phyloP scores from a whole-genome alignment of 768 basidiomycete species.

The Tylopilus felleus region DNA sequence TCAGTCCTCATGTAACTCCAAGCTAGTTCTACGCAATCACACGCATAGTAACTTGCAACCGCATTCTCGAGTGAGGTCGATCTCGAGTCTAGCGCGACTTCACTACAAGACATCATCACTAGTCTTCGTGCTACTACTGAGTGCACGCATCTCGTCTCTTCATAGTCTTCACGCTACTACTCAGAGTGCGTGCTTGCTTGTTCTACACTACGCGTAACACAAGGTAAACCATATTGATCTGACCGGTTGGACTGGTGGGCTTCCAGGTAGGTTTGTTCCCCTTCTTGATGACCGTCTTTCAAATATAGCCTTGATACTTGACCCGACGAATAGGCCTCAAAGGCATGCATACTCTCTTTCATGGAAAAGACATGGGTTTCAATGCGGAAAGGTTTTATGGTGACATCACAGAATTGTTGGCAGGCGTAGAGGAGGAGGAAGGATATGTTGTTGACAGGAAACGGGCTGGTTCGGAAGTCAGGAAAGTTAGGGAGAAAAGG shows the following conservation, averaged over 20 bases:
- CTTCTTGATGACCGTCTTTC: background rate
- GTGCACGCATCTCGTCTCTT: no score
- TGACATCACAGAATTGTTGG: constrained; percentile 74
- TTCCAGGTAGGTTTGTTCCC: constrained; percentile 13
- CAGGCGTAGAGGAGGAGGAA: constrained; percentile 69
- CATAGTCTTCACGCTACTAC: no score
- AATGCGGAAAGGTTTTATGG: constrained; percentile 90
- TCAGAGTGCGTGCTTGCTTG: no score
- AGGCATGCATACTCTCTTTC: constrained; percentile 87
- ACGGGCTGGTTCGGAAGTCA: constrained; percentile 20
- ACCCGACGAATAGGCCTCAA: constrained; percentile 38
- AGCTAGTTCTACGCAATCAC: no score
- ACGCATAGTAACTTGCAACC: no score
- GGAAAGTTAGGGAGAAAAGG: constrained; percentile 13
- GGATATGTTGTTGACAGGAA: constrained; percentile 22
- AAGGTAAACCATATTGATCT: constrained; percentile 91
- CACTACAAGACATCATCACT: no score
- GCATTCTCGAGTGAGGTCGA: no score
- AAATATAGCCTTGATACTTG: background rate
- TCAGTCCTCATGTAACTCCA: no score
- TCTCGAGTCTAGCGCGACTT: no score
- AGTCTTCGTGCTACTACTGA: no score
- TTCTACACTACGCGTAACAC: no score
- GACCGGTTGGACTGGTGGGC: constrained; percentile 76
- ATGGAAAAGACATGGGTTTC: constrained; percentile 87